Evolutionary conservation across 2,329 filamentous ascomycete genomes (phyloP).

Genomic region (Coniochaeta sp.): DNA sequence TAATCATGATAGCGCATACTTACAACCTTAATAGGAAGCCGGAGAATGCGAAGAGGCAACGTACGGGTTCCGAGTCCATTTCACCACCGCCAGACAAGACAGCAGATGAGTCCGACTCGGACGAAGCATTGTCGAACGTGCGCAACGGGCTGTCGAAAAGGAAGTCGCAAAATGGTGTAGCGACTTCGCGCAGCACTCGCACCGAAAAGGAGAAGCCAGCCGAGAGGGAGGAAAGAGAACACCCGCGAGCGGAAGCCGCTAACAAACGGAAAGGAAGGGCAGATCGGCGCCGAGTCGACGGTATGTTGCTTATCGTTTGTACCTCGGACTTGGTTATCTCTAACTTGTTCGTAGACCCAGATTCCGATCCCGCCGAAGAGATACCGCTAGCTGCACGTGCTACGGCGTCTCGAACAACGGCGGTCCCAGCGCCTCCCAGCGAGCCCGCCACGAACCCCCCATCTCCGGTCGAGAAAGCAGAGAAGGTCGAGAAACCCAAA

Average conservation of each 20-base stretch:
- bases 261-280: slow-evolving; percentile 76
- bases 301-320: slow-evolving; percentile 45
- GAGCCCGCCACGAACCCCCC: slow-evolving; percentile 12
- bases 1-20: slow-evolving; percentile 8
- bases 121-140: slow-evolving; percentile 53
- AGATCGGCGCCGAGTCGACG: slow-evolving; percentile 74
- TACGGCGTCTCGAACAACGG: slow-evolving; percentile 19
- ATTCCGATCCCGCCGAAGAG: slow-evolving; percentile 69
- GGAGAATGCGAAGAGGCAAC: slow-evolving; percentile 69
- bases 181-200: slow-evolving; percentile 43
- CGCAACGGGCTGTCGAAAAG: slow-evolving; percentile 44
- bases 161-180: slow-evolving; percentile 50
- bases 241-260: slow-evolving; percentile 64
- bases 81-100: slow-evolving; percentile 49
- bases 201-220: slow-evolving; percentile 51
- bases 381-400: slow-evolving; percentile 41
- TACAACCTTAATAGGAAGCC: slow-evolving; percentile 50
- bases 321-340: too few species aligned
- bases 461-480: slow-evolving; percentile 9
- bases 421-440: slow-evolving; percentile 12
- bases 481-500: background rate
- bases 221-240: slow-evolving; percentile 68
- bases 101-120: slow-evolving; percentile 67
- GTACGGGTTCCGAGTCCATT: slow-evolving; percentile 70
- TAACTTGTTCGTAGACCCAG: slow-evolving; percentile 28